A percentile compares a stretch with the other conserved stretches of the same genome.
phyloP scores from a whole-genome alignment of 495 filamentous ascomycete genomes.

The Venustampulla echinocandica region DNA sequence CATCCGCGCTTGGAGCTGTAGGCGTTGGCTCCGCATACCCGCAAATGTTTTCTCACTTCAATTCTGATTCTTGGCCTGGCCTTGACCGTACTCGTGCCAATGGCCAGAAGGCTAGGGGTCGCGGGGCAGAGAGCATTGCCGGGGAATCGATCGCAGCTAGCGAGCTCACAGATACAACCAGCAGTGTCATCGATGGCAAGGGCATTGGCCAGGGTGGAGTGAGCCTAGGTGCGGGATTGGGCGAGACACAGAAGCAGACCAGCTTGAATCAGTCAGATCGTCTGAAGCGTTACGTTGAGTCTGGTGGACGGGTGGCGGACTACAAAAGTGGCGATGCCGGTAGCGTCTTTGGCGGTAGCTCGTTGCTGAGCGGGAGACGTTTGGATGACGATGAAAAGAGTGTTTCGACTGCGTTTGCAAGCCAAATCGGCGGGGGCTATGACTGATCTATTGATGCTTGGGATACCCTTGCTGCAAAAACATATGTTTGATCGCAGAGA shows the following conservation, averaged over 20 bases:
- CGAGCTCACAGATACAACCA: conserved; percentile 73
- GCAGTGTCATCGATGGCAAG: conserved; percentile 54
- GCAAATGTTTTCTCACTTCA: conserved; percentile 90
- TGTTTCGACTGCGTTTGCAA: conserved; percentile 90
- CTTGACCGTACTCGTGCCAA: conserved; percentile 57
- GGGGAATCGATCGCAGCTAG: conserved; percentile 86
- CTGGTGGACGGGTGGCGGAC: conserved; percentile 49
- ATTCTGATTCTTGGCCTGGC: conserved; percentile 78
- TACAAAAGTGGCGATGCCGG: conserved; percentile 50
- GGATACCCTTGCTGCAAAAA: not conserved
- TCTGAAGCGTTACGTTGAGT: conserved; percentile 82
- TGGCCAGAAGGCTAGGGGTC: conserved; percentile 50
- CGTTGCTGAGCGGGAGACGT: conserved; percentile 42
- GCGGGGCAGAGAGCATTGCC: conserved; percentile 66
- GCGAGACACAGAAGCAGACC: conserved; percentile 63
- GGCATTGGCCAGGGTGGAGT: conserved; percentile 76
- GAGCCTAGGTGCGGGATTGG: conserved; percentile 70
- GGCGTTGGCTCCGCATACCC: conserved; percentile 76
- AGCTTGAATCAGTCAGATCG: conserved; percentile 81
- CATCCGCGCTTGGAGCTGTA: conserved; percentile 78
- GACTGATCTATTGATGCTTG: conserved; percentile 60
- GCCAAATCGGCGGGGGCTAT: conserved; percentile 83
- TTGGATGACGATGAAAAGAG: conserved; percentile 92
- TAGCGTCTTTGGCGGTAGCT: conserved; percentile 65
- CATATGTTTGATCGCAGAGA: not conserved